Evolutionary conservation across 1,139 yeast species (phyloP).

Genomic region (Yamadazyma diddensiae): DNA sequence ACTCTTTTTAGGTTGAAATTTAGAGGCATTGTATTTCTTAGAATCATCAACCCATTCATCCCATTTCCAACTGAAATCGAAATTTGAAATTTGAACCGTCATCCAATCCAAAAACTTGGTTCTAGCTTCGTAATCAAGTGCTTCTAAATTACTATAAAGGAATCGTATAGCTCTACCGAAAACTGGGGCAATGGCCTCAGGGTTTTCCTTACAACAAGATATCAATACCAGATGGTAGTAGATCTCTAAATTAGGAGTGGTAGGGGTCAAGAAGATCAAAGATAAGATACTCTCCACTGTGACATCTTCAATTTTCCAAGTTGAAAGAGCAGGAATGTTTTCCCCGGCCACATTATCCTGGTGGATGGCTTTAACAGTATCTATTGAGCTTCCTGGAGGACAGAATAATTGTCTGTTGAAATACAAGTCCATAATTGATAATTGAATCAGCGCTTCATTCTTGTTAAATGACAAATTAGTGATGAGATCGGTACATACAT

Average conservation of each 20-base stretch:
- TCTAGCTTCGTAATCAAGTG: slow-evolving; percentile 73
- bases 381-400: slow-evolving; percentile 80
- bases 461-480: slow-evolving; percentile 85
- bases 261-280: slow-evolving; percentile 73
- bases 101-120: slow-evolving; percentile 86
- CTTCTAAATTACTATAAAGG: slow-evolving; percentile 65
- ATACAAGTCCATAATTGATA: slow-evolving; percentile 70
- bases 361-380: slow-evolving; percentile 49
- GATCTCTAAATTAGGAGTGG: slow-evolving; percentile 61
- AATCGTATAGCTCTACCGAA: slow-evolving; percentile 91
- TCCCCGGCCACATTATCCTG: slow-evolving; percentile 40
- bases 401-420: slow-evolving; percentile 72
- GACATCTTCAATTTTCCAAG: slow-evolving; percentile 91
- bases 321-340: slow-evolving; percentile 49
- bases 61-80: slow-evolving; percentile 98
- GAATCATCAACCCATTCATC: slow-evolving; percentile 81
- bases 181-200: slow-evolving; percentile 91
- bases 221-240: slow-evolving; percentile 87
- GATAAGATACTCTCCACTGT: slow-evolving; percentile 81
- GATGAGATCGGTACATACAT: slow-evolving; percentile 70
- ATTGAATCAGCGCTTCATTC: slow-evolving; percentile 80
- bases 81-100: slow-evolving; percentile 88
- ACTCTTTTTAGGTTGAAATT: slow-evolving; percentile 68
- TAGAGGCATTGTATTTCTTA: slow-evolving; percentile 24
- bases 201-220: slow-evolving; percentile 83